Evolutionary conservation across 345 rosid genomes (phyloP), one percentile per base, ranked within the genome.

Genomic region (Eucalyptus coolabah): DNA sequence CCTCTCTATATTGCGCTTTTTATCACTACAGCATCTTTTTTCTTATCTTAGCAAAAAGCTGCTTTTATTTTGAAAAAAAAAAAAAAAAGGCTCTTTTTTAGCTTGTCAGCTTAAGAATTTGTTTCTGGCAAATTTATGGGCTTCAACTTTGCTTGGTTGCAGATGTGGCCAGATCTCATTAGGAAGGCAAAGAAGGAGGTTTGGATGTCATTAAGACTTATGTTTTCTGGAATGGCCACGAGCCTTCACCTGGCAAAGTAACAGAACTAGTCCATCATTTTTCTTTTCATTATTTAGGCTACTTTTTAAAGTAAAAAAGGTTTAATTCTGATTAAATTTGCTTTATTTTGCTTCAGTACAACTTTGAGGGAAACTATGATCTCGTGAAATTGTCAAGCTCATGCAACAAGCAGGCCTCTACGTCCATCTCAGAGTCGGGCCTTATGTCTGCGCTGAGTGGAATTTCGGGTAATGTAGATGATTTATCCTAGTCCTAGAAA

Each of bases 141-240:
- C 14, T 59, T 63, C 47, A 54, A 53, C 50, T 54, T 77, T 40
- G 24, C 47, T 77, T 21, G 47, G 85, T 45, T 92, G 92, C 94
- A 98, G 99, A 97, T 96, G 99, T 98, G 99, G 99, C 99, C 97
- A 90, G 99, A 98, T 96, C 99, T 97, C 91, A 96, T 98, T 53
- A 91, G 91, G 93, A 98, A 97, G 93, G 98, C 99, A 44, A 97
- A 96, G 98, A 96, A 92, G 99, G 99, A 92, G 99, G 99, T 19
- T 81, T 98, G 87, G 99, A 98, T 93, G 99, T 96, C 93, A 95
- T 98, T 93, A 95, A 97, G 93, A 98, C 99, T 23, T 98, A 98
- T 88, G 99, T 97, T 72, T 98, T 98, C 89, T 98, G 99, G 98
- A 96, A 98, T 94, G 99, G 99, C 26, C 99, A 98, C 87, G 99